Base-by-base conservation (phyloP, 345 rosid genomes). In the Erucastrum elatum region DNA sequence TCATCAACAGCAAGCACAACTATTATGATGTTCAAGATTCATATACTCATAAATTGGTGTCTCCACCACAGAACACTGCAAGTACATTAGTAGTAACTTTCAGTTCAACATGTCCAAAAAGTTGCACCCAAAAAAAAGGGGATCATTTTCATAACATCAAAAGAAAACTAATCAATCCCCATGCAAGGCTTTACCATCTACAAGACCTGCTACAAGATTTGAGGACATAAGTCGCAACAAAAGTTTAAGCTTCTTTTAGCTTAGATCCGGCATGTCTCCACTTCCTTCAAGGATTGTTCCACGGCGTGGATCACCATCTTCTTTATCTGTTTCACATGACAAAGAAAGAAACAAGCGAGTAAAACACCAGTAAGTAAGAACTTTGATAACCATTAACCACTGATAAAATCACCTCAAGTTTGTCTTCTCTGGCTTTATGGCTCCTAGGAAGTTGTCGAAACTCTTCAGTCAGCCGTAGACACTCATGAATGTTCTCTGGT, bases 371-470 rank as follows among this genome's bases (percentile, higher is more conserved):
- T 5, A 25, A 25, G 31, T 58, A 25, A 58, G 62, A 58, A 26
- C n/a, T 25, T 59, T 25, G n/a, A 25, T 9, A 9, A 59, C 21
- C 21, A 21, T 21, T 51, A 51, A 49, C 16, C 15, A 46, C 15
- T 11, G n/a, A 46, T 55, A 12, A 58, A 58, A 34, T 26, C 74
- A 93, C 99, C 94, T 95, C 98, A n/a, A 93, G 98, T 82, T 95
- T 95, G 81, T 93, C 99, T 89, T 93, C 99, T 80, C 94, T 84
- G 26, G 89, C 91, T 74, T 77, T 90, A 16, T 95, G 99, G 80
- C 87, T 90, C 83, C 72, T 84, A 0, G 99, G 99, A 51, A 95
- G 96, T 67, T 83, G 89, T 39, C 99, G 83, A 79, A 93, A 95
- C 87, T 93, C 98, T 72, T 93, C 86, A 1, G 97, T 95, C 72